Base-by-base conservation (phyloP, 768 basidiomycete species). In the Tephrocybe rancida region DNA sequence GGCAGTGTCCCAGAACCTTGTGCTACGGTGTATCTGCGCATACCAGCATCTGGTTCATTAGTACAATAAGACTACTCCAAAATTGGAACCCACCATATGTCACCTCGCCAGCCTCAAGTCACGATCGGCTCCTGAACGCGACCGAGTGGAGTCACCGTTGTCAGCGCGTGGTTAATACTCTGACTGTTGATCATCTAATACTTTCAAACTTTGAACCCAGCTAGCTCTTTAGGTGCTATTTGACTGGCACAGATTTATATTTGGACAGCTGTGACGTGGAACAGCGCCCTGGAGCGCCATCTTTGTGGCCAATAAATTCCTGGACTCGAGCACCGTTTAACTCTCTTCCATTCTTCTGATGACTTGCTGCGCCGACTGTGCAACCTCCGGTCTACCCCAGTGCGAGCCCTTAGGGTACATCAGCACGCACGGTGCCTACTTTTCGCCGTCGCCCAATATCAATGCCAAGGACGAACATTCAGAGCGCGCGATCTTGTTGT, bases 371-470 rank as follows among this genome's bases (percentile, higher is more conserved):
- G 64, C 68, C 14, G 60, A 76, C 39, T 80, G 81, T 55, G 63
- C 61, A 25, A 75, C 70, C 59, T 77, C 78, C 10, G 70, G 68
- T 10, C 55, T 77, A 13, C 72, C 84, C 7, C 65, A 72, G 2
- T 79, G 78, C 44, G 73, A 78, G 52, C 80, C 81, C 5, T 70
- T 56, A 0, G 83, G 84, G 10, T 59, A 61, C 8, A 70, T 77
- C 29, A 64, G 64, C 45, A 61, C 70, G 1, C 68, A 73, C 29
- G 75, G 72, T 8, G 74, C 78, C 38, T 85, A 83, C 64, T 74
- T 79, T 44, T 62, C 69, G 51, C 62, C 75, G 2, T 70, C 65
- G 26, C 67, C 63, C 19, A 61, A 54, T 11, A 48, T 58, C 27
- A 22, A 57, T n/a, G 52, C 39, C 7, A 55, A 61, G 24, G 65